phyloP scores from a whole-genome alignment of 2,329 filamentous ascomycete species.

The Mycogone perniciosa region DNA sequence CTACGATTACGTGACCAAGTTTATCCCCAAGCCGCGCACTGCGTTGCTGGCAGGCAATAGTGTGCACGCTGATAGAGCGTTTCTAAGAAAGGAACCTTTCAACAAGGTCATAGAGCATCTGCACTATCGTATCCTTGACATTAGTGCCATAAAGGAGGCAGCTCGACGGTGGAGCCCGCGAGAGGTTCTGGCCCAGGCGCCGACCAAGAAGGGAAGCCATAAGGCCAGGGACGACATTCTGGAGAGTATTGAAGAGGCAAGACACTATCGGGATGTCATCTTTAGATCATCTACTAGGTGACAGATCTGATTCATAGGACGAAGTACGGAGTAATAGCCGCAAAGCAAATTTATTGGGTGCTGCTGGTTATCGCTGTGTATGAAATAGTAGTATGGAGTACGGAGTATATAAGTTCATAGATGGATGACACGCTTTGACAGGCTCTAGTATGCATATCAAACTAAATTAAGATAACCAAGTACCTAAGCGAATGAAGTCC shows the following conservation, averaged over 20 bases:
- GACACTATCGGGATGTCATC: slow-evolving; percentile 68
- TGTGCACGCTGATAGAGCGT: slow-evolving; percentile 82
- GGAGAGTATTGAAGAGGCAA: slow-evolving; percentile 90
- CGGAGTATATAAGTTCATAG: too few species aligned
- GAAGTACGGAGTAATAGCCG: too few species aligned
- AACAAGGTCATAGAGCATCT: slow-evolving; percentile 66
- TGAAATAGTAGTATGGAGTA: too few species aligned
- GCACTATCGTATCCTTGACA: slow-evolving; percentile 86
- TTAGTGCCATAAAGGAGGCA: slow-evolving; percentile 89
- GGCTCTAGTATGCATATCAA: too few species aligned
- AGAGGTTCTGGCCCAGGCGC: slow-evolving; percentile 47
- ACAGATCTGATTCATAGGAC: background rate
- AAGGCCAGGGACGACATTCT: slow-evolving; percentile 84
- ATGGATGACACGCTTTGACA: too few species aligned
- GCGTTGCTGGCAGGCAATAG: slow-evolving; percentile 86
- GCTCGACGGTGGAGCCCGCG: slow-evolving; percentile 66
- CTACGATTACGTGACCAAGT: slow-evolving; percentile 68
- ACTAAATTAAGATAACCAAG: too few species aligned
- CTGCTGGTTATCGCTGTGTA: too few species aligned
- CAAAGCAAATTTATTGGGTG: too few species aligned
- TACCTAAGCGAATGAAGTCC: too few species aligned
- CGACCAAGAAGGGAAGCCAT: slow-evolving; percentile 70
- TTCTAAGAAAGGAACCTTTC: slow-evolving; percentile 71
- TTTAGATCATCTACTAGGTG: slow-evolving; percentile 38
- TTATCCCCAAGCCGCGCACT: slow-evolving; percentile 58